These are phyloP conservation scores for Neurospora pannonica DNA, from an alignment of 495 filamentous ascomycete genomes.

Conservation along the genomic window DNA sequence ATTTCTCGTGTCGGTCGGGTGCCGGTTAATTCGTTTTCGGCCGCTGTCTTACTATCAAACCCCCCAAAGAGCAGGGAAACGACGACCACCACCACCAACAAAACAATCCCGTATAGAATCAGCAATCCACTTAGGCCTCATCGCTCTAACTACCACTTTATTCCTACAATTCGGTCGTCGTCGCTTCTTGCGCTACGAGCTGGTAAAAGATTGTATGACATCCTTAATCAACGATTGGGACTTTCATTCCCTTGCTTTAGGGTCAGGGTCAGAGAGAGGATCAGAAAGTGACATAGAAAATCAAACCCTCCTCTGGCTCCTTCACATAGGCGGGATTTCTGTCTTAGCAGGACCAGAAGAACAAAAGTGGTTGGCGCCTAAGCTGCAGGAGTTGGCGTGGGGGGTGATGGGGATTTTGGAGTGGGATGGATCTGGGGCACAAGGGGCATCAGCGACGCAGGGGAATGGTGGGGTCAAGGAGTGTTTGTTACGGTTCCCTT, in stretches of 20 bases:
- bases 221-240: background rate
- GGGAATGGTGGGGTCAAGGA: background rate
- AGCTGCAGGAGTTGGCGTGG: background rate
- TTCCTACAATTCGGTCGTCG: background rate
- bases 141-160: background rate
- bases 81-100: background rate
- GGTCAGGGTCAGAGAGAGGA: too few species aligned
- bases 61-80: background rate
- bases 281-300: background rate
- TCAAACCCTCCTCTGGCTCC: background rate
- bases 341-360: background rate
- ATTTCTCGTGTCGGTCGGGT: background rate
- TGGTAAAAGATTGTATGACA: background rate
- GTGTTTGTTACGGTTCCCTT: background rate
- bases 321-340: background rate
- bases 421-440: background rate
- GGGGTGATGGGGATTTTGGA: background rate
- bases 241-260: background rate
- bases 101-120: background rate
- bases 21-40: background rate
- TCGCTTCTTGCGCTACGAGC: background rate
- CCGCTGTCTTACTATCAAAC: background rate
- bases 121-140: background rate
- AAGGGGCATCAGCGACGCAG: too few species aligned
- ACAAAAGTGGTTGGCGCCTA: background rate